Base-by-base conservation (phyloP, 129 eudicot species). In the Centrapalus pauciflorus region DNA sequence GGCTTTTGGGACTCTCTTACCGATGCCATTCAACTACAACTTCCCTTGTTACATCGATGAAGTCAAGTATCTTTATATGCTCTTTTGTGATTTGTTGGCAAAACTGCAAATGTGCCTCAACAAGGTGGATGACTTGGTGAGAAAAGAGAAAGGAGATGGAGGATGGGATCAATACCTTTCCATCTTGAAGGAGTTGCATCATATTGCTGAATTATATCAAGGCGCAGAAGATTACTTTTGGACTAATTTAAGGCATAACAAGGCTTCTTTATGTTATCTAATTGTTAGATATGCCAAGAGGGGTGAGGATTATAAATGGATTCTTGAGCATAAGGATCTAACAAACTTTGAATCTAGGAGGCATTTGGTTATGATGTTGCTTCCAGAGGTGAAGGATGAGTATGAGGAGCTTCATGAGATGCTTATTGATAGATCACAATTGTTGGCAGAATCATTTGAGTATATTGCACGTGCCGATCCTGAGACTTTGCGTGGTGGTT, bases 361-460 rank as follows among this genome's bases (percentile, higher is more conserved):
- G 72, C 90, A 83, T 79, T 67, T 90, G 63, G 87, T 79, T 9
- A 77, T 90, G 93, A 58, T 90, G 84, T 38, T 87, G 73, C 88
- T 90, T 66, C 97, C 96, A 23, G 95, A 79, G 70, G 78, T 81
- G 63, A 82, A 75, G 75, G 92, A 84, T 46, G 92, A 87, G 60
- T 84, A 73, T n/a, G 95, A 82, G 48, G 95, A 87, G 67, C 79
- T 80, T 13, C 88, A 84, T 40, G 97, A 90, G 80, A 90, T 90
- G 97, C 89, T 87, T 16, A 90, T 90, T 27, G 96, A 90, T 72
- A 76, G 97, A 59, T 77, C 95, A 17, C 79, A 87, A 16, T 59
- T 90, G 78, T 70, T 87, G 74, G 75, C 85, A 3, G 90, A 82
- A 61, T 90, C 97, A 14, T 90, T 82, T 45, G 93, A 82, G 77